Evolutionary conservation across 129 eudicot species (phyloP).

Genomic region (Oenanthe sinensis): DNA sequence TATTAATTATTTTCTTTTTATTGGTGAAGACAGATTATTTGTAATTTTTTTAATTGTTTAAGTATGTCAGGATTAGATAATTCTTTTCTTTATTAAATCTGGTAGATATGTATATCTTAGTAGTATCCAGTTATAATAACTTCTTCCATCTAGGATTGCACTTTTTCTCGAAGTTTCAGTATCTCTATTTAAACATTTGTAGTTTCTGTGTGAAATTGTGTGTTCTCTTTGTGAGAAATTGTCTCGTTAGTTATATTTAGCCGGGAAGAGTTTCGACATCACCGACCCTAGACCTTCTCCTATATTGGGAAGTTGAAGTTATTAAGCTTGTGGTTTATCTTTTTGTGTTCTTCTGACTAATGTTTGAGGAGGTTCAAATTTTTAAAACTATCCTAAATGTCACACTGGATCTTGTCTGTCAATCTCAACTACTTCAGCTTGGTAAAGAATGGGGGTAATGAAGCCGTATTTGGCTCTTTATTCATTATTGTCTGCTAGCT

Average conservation of each 20-base stretch:
- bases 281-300: background rate
- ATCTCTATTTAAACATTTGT: background rate
- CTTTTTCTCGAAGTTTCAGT: background rate
- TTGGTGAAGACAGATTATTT: background rate
- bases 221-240: background rate
- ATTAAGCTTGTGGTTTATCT: background rate
- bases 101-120: background rate
- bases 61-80: background rate
- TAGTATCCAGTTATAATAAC: background rate
- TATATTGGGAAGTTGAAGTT: background rate
- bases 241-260: background rate
- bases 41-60: background rate
- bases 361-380: background rate
- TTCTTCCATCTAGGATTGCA: background rate
- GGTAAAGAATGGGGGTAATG: background rate
- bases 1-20: background rate
- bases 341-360: background rate
- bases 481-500: background rate
- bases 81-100: background rate
- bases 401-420: background rate
- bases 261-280: background rate
- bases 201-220: background rate
- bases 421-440: background rate
- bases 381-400: background rate
- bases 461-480: background rate